These are phyloP conservation scores for Cordyceps fumosorosea DNA, from an alignment of 2,329 filamentous ascomycete genomes.

Conservation along the genomic window DNA sequence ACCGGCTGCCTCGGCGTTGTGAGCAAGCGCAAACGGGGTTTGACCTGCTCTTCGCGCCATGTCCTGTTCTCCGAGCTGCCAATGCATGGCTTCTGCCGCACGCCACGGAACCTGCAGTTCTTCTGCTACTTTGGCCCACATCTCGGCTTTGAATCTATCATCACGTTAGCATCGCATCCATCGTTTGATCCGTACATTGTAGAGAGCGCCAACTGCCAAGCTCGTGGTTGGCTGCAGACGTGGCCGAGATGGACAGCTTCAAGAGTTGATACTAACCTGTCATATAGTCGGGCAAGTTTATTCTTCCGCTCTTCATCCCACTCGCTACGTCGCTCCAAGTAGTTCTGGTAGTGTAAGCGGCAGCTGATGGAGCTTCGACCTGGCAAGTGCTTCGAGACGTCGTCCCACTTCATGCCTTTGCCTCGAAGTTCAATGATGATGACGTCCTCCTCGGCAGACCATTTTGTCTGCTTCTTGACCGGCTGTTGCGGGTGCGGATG, in stretches of 20 bases:
- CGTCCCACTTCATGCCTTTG: constrained; percentile 96
- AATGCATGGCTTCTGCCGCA: constrained; percentile 96
- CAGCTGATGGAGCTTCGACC: constrained; percentile 92
- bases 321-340: constrained; percentile 83
- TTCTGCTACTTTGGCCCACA: constrained; percentile 94
- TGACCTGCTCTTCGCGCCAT: constrained; percentile 92
- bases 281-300: constrained; percentile 88
- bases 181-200: background rate
- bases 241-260: background rate
- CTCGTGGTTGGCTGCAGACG: constrained; percentile 18
- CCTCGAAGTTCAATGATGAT: constrained; percentile 87
- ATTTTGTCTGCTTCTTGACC: constrained; percentile 93
- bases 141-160: constrained; percentile 85
- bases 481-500: constrained; percentile 56
- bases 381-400: constrained; percentile 86
- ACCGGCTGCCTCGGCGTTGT: constrained; percentile 38
- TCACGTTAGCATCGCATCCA: background rate
- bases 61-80: constrained; percentile 87
- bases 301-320: constrained; percentile 99
- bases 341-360: constrained; percentile 93
- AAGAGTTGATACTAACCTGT: constrained; percentile 59
- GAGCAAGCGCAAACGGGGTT: constrained; percentile 69
- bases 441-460: constrained; percentile 90
- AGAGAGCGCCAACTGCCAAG: background rate
- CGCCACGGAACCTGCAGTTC: constrained; percentile 95